These are phyloP conservation scores for Erigeron canadensis DNA, from an alignment of 129 eudicot genomes.

Conservation along the genomic window DNA sequence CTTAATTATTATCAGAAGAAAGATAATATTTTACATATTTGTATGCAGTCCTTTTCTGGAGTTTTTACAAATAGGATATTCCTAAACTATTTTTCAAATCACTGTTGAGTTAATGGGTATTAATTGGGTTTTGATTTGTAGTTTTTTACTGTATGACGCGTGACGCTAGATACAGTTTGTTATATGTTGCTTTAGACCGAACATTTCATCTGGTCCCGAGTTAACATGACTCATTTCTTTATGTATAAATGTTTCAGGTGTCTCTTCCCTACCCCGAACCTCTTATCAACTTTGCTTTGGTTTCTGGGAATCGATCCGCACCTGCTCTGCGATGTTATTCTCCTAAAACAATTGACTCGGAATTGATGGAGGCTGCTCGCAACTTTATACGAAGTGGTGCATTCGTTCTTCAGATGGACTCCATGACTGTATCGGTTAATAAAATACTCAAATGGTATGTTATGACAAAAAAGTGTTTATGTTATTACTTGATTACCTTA, in stretches of 20 bases:
- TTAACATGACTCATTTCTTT: background rate
- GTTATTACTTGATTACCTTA: background rate
- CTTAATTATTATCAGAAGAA: background rate
- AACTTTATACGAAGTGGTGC: constrained; percentile 52
- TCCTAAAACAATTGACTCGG: constrained; percentile 55
- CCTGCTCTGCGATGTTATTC: constrained; percentile 81
- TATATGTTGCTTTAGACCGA: background rate
- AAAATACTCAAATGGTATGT: constrained; percentile 63
- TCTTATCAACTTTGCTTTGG: constrained; percentile 66
- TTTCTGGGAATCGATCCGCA: constrained; percentile 58
- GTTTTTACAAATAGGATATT: background rate
- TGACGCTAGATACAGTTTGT: background rate
- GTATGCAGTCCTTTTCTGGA: background rate
- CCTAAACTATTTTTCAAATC: background rate
- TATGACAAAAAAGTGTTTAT: constrained; percentile 4
- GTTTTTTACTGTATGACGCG: background rate
- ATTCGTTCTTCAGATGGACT: constrained; percentile 41
- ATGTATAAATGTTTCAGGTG: constrained; percentile 37
- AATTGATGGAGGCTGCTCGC: constrained; percentile 57
- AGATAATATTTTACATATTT: background rate
- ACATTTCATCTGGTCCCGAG: background rate
- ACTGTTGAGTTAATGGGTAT: background rate
- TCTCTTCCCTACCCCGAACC: constrained; percentile 66
- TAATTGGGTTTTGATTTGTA: background rate
- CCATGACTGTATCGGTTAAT: constrained; percentile 50